phyloP scores from a whole-genome alignment of 2,329 filamentous ascomycete genomes.

The Claviceps pazoutovae region DNA sequence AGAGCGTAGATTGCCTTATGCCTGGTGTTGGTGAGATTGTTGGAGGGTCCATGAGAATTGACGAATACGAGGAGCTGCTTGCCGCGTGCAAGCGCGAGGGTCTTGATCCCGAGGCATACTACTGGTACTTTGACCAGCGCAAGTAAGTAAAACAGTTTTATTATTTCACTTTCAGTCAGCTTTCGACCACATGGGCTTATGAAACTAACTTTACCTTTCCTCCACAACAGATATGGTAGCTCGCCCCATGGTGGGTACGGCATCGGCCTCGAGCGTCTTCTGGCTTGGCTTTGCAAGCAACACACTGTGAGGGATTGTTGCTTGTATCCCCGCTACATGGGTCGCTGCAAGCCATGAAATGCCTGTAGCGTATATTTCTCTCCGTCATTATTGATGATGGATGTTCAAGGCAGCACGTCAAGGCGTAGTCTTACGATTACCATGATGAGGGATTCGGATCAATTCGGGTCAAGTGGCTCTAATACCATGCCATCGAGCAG shows the following conservation, averaged over 20 bases:
- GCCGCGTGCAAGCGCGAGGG: conserved; percentile 75
- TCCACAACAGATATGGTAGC: conserved; percentile 51
- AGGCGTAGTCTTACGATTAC: background rate
- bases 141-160: conserved; percentile 33
- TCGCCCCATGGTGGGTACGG: conserved; percentile 90
- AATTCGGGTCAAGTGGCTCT: background rate
- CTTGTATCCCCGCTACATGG: conserved; percentile 69
- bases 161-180: background rate
- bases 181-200: background rate
- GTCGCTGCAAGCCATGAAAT: conserved; percentile 57
- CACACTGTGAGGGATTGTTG: conserved; percentile 52
- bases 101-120: conserved; percentile 75
- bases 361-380: background rate
- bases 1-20: conserved; percentile 78
- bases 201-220: background rate
- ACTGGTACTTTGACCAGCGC: conserved; percentile 97
- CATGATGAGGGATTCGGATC: background rate
- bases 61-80: conserved; percentile 79
- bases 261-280: conserved; percentile 44
- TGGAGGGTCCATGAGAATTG: conserved; percentile 92
- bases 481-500: background rate
- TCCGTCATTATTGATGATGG: background rate
- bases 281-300: conserved; percentile 50
- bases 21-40: conserved; percentile 96
- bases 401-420: background rate